phyloP scores from a whole-genome alignment of 345 rosid genomes.

The Salix arbutifolia region DNA sequence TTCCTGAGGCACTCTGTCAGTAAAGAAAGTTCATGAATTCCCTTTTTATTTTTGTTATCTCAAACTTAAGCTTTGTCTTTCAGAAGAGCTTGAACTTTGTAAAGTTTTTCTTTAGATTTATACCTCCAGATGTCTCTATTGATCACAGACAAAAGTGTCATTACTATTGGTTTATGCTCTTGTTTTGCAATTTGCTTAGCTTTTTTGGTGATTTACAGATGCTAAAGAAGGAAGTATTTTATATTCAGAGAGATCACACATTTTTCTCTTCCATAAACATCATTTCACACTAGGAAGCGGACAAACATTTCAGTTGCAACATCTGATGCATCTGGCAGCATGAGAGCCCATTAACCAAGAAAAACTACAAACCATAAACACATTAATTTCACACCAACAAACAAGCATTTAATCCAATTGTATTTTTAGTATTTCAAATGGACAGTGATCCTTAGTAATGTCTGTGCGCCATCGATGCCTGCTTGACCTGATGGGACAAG shows the following conservation, averaged over 20 bases:
- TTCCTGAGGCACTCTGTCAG: neutral
- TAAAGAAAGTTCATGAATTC: neutral
- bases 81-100: neutral
- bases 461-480: conserved; percentile 63
- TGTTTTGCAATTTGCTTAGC: neutral
- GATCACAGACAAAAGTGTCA: neutral
- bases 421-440: conserved; percentile 44
- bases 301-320: neutral
- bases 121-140: neutral
- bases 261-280: neutral
- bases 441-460: conserved; percentile 60
- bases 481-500: conserved; percentile 71
- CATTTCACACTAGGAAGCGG: too few relatives aligned
- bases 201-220: neutral
- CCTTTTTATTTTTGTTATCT: neutral
- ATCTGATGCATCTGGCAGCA: neutral
- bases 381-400: conserved; percentile 12
- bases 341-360: conserved; percentile 4
- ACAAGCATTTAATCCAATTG: neutral
- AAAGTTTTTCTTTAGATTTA: neutral
- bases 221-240: neutral
- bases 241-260: neutral
- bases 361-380: neutral
- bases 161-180: neutral
- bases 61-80: neutral